These are phyloP conservation scores for Abrus pulchellus DNA, from an alignment of 306 rosid genomes.

Conservation along the genomic window DNA sequence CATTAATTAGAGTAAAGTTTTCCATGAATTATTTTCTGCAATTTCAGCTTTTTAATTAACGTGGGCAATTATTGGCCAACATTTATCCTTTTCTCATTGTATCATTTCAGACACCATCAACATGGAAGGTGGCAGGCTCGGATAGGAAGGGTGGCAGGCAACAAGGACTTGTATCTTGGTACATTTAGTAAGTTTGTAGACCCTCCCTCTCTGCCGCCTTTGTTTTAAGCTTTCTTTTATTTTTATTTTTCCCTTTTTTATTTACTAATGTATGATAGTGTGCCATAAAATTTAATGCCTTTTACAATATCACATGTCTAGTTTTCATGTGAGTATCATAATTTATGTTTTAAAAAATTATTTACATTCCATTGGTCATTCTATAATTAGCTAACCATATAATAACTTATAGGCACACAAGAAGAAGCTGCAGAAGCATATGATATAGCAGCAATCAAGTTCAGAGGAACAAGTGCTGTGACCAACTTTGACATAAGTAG, in stretches of 20 bases:
- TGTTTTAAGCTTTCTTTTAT: conserved; percentile 21
- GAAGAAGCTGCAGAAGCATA: conserved; percentile 99
- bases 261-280: background rate
- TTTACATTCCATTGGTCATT: background rate
- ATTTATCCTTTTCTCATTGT: conserved; percentile 48
- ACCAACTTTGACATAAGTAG: conserved; percentile 94
- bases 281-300: conserved; percentile 4
- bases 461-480: conserved; percentile 95
- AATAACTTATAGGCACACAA: conserved; percentile 76
- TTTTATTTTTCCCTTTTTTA: background rate
- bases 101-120: conserved; percentile 86
- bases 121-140: conserved; percentile 99
- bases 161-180: conserved; percentile 97
- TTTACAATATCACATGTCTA: conserved; percentile 13
- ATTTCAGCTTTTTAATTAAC: conserved; percentile 65
- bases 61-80: conserved; percentile 53
- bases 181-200: conserved; percentile 82
- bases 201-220: conserved; percentile 19
- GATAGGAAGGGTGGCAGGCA: conserved; percentile 97
- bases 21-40: conserved; percentile 60
- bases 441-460: conserved; percentile 98
- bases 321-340: conserved; percentile 23
- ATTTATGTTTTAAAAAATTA: background rate
- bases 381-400: background rate
- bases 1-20: conserved; percentile 56